These are phyloP conservation scores for Sporothrix humicola DNA, from an alignment of 2,329 filamentous ascomycete genomes.

Conservation along the genomic window DNA sequence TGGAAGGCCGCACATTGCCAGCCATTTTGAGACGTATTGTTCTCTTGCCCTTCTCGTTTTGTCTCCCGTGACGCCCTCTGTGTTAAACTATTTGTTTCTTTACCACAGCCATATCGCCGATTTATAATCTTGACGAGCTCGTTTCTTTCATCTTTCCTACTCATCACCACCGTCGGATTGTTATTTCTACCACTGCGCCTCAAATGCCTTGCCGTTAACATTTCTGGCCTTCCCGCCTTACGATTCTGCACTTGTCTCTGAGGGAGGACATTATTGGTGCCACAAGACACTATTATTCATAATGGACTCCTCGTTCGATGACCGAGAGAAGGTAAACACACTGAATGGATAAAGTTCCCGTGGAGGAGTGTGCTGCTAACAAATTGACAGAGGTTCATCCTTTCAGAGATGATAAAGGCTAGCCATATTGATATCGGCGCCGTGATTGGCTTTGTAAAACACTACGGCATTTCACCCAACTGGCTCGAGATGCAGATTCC, in stretches of 20 bases:
- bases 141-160: neutral
- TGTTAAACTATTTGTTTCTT: neutral
- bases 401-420: conserved; percentile 64
- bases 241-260: conserved; percentile 39
- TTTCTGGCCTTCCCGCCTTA: conserved; percentile 41
- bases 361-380: conserved; percentile 4
- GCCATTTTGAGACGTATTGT: neutral
- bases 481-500: conserved; percentile 48
- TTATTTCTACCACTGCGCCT: conserved; percentile 36
- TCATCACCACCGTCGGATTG: neutral
- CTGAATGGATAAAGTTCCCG: too few relatives aligned
- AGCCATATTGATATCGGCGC: conserved; percentile 56
- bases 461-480: conserved; percentile 43
- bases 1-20: neutral
- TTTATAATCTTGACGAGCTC: neutral
- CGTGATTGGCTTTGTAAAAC: conserved; percentile 56
- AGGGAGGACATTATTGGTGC: conserved; percentile 34
- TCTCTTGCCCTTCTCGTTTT: neutral
- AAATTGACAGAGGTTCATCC: conserved; percentile 59
- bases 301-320: conserved; percentile 56
- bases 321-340: conserved; percentile 57
- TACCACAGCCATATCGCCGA: neutral
- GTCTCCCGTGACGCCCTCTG: neutral
- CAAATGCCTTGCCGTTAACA: conserved; percentile 46
- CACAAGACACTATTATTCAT: conserved; percentile 34